Conservation (phyloP, 2,329 filamentous ascomycete genomes). For the Ploettnerulaceae sp. region DNA sequence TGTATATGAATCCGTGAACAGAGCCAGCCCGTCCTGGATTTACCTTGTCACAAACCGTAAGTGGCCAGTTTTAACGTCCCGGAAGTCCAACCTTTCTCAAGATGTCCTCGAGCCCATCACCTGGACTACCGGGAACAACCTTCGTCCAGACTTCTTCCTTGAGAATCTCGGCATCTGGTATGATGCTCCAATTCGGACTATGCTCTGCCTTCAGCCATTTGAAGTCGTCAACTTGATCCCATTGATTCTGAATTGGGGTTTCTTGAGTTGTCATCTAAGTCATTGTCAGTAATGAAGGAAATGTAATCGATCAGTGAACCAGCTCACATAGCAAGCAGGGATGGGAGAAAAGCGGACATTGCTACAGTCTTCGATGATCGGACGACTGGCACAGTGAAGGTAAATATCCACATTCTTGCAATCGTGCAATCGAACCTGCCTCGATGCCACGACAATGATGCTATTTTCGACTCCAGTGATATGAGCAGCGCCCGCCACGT, state of each 20-base stretch:
- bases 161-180: conserved; percentile 58
- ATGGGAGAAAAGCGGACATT: conserved; percentile 74
- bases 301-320: not conserved
- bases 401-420: conserved; percentile 79
- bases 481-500: conserved; percentile 75
- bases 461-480: conserved; percentile 70
- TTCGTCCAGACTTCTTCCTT: conserved; percentile 62
- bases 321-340: conserved; percentile 62
- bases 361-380: conserved; percentile 88
- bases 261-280: conserved; percentile 26
- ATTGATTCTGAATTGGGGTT: conserved; percentile 56
- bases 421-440: conserved; percentile 92
- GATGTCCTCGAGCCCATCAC: conserved; percentile 60
- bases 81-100: conserved; percentile 46
- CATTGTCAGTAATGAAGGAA: conserved; percentile 10
- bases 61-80: not conserved
- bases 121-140: conserved; percentile 59
- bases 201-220: conserved; percentile 87
- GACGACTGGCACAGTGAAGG: conserved; percentile 72
- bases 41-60: not conserved
- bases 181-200: conserved; percentile 81
- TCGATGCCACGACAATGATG: conserved; percentile 71
- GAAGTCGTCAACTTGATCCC: conserved; percentile 93
- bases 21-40: not conserved
- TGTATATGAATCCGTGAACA: not conserved